phyloP scores from a whole-genome alignment of 1,139 yeast genomes.

The Hanseniaspora sp. region DNA sequence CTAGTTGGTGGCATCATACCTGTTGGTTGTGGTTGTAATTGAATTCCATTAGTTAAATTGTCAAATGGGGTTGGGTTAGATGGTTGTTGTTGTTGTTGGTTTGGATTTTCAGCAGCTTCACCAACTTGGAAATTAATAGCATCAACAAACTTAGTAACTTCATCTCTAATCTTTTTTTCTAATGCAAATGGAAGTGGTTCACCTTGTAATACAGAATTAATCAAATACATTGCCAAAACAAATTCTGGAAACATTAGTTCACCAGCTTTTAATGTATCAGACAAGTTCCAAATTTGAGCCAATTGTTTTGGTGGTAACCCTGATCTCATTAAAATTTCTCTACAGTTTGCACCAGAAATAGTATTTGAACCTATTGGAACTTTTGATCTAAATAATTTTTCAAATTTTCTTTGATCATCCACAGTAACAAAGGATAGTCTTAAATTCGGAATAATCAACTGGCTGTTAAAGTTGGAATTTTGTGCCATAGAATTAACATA shows the following conservation, averaged over 20 bases:
- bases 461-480: conserved; percentile 31
- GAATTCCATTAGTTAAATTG: conserved; percentile 23
- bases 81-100: conserved; percentile 22
- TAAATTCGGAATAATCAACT: conserved; percentile 48
- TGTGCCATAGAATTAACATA: conserved; percentile 31
- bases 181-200: conserved; percentile 61
- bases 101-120: conserved; percentile 37
- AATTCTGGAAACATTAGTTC: conserved; percentile 84
- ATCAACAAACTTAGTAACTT: conserved; percentile 78
- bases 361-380: conserved; percentile 71
- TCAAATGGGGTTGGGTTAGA: conserved; percentile 29
- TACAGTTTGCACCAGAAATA: conserved; percentile 65
- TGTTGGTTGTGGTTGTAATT: conserved; percentile 31
- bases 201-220: conserved; percentile 68
- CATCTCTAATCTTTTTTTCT: conserved; percentile 66
- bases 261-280: conserved; percentile 83
- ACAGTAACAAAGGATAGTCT: conserved; percentile 76
- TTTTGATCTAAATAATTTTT: conserved; percentile 64
- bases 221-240: conserved; percentile 82
- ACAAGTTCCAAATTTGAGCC: conserved; percentile 81
- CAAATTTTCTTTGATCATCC: conserved; percentile 76
- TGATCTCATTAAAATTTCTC: conserved; percentile 69
- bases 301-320: conserved; percentile 63
- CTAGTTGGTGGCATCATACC: conserved; percentile 26
- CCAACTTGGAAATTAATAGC: conserved; percentile 74